These are phyloP conservation scores for Xylaria sp. DNA, from an alignment of 2,329 filamentous ascomycete species.

Conservation along the genomic window DNA sequence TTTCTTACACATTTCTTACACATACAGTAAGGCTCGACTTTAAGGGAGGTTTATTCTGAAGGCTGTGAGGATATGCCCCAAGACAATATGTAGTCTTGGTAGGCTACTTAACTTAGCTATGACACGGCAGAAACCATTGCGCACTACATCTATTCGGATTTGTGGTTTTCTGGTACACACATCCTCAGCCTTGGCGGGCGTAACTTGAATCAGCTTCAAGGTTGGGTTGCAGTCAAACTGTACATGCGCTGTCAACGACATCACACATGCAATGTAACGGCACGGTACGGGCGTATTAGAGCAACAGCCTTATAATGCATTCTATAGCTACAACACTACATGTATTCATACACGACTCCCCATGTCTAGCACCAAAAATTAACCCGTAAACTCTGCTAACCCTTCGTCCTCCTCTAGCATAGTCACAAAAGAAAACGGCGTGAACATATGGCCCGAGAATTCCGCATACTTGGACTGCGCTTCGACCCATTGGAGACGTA, in stretches of 20 bases:
- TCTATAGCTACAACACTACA: slow-evolving; percentile 31
- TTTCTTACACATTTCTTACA: too few relatives aligned
- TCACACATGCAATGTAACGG: background rate
- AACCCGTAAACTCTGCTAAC: slow-evolving; percentile 46
- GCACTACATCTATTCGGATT: background rate
- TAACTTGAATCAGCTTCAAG: too few relatives aligned
- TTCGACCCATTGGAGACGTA: slow-evolving; percentile 83
- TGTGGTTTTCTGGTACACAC: background rate
- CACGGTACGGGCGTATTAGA: background rate
- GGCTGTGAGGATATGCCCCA: too few relatives aligned
- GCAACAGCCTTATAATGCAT: slow-evolving; percentile 11
- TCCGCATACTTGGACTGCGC: slow-evolving; percentile 87
- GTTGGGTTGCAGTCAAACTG: too few relatives aligned
- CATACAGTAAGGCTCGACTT: too few relatives aligned
- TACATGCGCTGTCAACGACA: background rate
- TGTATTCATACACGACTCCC: slow-evolving; percentile 29
- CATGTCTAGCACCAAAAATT: slow-evolving; percentile 17
- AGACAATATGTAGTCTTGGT: too few relatives aligned
- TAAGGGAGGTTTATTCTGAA: too few relatives aligned
- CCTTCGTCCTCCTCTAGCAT: slow-evolving; percentile 72
- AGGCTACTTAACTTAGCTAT: too few relatives aligned
- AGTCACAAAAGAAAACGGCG: slow-evolving; percentile 76
- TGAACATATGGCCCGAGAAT: slow-evolving; percentile 76
- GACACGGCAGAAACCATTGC: too few relatives aligned
- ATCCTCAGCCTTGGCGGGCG: background rate